A percentile compares a stretch with the other conserved stretches of the same genome.
Conservation (phyloP, 345 rosid species). For the Citrus cavaleriei region DNA sequence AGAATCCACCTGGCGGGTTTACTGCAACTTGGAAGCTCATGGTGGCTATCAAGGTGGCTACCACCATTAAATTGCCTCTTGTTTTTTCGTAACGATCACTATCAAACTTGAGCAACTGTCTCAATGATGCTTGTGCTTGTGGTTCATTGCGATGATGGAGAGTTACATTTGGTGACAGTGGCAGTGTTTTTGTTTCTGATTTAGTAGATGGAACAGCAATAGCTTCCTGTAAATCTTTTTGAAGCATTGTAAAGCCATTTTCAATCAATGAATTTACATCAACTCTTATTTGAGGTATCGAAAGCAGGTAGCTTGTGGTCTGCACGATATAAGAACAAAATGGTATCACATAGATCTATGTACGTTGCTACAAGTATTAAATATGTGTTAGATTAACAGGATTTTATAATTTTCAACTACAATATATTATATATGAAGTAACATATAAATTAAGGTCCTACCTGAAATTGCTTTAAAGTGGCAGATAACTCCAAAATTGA, state of each 20-base stretch:
- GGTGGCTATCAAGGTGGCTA: conserved; percentile 29
- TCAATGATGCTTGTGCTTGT: background rate
- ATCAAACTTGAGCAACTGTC: background rate
- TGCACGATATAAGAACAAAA: conserved; percentile 10
- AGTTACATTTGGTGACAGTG: too few relatives aligned
- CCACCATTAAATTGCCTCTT: conserved; percentile 32
- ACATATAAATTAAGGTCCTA: background rate
- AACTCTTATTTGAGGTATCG: conserved; percentile 3
- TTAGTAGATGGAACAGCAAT: background rate
- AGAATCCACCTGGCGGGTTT: conserved; percentile 28
- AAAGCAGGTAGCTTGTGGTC: conserved; percentile 19
- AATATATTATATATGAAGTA: too few relatives aligned
- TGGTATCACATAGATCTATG: too few relatives aligned
- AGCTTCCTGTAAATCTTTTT: background rate
- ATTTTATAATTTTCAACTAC: too few relatives aligned
- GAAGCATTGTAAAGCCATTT: conserved; percentile 23
- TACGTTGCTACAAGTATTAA: too few relatives aligned
- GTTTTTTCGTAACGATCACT: conserved; percentile 17
- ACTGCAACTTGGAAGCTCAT: conserved; percentile 34
- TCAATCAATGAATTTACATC: conserved; percentile 15
- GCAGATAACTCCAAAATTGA: conserved; percentile 23
- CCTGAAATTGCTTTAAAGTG: conserved; percentile 25
- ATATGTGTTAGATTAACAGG: too few relatives aligned
- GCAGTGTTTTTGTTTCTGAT: background rate
- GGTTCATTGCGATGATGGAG: too few relatives aligned